Base-by-base conservation (phyloP, 1,284 basidiomycete species). In the Cystobasidium pallidum region DNA sequence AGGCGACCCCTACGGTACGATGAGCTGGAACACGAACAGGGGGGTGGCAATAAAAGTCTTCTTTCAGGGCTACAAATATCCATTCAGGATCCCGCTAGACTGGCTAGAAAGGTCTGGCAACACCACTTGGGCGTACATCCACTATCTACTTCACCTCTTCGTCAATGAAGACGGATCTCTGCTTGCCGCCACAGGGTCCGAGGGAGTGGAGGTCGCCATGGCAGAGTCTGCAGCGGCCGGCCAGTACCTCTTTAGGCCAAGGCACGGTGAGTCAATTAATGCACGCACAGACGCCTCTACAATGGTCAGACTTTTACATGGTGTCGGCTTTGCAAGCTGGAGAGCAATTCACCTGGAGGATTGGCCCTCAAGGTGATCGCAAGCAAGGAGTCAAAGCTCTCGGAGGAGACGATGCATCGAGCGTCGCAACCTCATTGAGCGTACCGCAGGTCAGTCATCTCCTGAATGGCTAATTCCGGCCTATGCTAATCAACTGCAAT, bases 301-400 rank as follows among this genome's bases (percentile, higher is more conserved):
- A 45, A 8, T 45, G 43, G 43, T 45, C 43, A 45, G 43, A 45
- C n/a, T 3, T 45, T 45, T 11, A 45, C 15, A 45, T 45, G n/a
- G 43, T 45, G 43, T 45, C 43, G 43, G 43, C n/a, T 45, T 45
- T 45, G 43, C 43, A 45, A 45, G 43, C 43, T 45, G 43, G 43
- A 19, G 15, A 45, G 43, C 43, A 19, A 8, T 45, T 45, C 43
- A 45, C 43, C 43, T 45, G 43, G 43, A 45, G 43, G 19, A 17
- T 45, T 45, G 43, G 43, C 6, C 43, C 43, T 45, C 43, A 45
- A 19, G 43, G 43, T 45, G n/a, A 45, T 45, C 43, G 43, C 43
- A 45, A 45, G 43, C 43, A 45, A 45, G 43, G 43, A 45, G 43
- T 45, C 43, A 45, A 45, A 45, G 43, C 43, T 45, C 43, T 45